These are phyloP conservation scores for Plantago elongata DNA, from an alignment of 257 asterid species.

Conservation along the genomic window DNA sequence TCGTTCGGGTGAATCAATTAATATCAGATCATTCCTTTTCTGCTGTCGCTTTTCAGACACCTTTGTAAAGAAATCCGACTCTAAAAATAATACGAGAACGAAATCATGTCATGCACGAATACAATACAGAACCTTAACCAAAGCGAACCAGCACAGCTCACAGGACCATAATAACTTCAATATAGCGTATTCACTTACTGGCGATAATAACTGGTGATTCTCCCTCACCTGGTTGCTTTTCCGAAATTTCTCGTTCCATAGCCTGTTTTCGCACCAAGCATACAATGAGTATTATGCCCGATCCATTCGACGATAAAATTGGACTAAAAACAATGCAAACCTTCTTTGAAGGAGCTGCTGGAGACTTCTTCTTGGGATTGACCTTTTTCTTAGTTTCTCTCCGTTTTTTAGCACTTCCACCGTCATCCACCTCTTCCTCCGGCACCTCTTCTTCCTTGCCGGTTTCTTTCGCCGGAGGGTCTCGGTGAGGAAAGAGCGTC, in stretches of 20 bases:
- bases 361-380: constrained; percentile 32
- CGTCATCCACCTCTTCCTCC: constrained; percentile 44
- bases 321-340: constrained; percentile 24
- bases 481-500: constrained; percentile 55
- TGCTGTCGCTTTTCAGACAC: constrained; percentile 44
- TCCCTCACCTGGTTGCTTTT: constrained; percentile 34
- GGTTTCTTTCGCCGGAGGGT: constrained; percentile 26
- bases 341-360: constrained; percentile 44
- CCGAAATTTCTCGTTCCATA: constrained; percentile 32
- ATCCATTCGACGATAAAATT: no score
- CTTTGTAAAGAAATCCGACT: constrained; percentile 52
- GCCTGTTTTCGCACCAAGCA: no score
- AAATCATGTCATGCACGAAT: constrained; percentile 17
- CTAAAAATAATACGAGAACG: constrained; percentile 37
- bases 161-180: constrained; percentile 7
- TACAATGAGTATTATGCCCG: no score
- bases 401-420: constrained; percentile 36
- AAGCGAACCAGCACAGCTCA: constrained; percentile 14
- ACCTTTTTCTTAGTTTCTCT: constrained; percentile 31
- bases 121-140: constrained; percentile 8
- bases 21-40: constrained; percentile 34
- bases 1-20: constrained; percentile 34
- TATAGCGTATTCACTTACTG: constrained; percentile 46
- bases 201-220: constrained; percentile 33
- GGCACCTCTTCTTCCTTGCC: constrained; percentile 27